Percentiles rank a stretch among this genome's conserved stretches.
phyloP scores from a whole-genome alignment of 805 yeast genomes.

The Candida endomychidarum region DNA sequence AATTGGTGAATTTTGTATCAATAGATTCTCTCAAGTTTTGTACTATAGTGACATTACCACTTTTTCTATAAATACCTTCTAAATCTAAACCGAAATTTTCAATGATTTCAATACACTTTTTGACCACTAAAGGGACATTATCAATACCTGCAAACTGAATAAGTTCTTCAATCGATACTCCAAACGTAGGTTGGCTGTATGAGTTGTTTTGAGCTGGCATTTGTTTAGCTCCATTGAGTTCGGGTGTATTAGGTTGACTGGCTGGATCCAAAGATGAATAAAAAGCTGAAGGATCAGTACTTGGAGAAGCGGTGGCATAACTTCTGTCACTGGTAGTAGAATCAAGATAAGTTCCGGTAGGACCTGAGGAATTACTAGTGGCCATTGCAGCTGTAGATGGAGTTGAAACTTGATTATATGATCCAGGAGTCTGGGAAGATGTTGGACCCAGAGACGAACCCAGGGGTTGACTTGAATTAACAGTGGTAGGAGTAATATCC shows the following conservation, averaged over 20 bases:
- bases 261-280: slow-evolving; percentile 37
- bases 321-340: not conserved
- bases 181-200: slow-evolving; percentile 58
- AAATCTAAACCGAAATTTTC: slow-evolving; percentile 81
- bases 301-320: not conserved
- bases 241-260: slow-evolving; percentile 27
- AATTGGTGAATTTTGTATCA: slow-evolving; percentile 72
- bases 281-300: slow-evolving; percentile 8
- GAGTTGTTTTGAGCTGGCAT: slow-evolving; percentile 15
- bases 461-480: not conserved
- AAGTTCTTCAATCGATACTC: slow-evolving; percentile 75
- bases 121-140: slow-evolving; percentile 87
- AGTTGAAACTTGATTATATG: too few relatives aligned
- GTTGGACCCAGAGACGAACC: too few relatives aligned
- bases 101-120: slow-evolving; percentile 81
- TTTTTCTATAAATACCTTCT: slow-evolving; percentile 87
- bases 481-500: slow-evolving; percentile 3
- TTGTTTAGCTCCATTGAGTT: slow-evolving; percentile 36
- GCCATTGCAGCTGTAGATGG: too few relatives aligned
- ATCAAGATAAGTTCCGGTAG: slow-evolving; percentile 1
- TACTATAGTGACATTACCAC: slow-evolving; percentile 75
- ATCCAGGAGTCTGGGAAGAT: too few relatives aligned
- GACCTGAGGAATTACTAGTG: not conserved
- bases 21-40: slow-evolving; percentile 70
- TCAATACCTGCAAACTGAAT: slow-evolving; percentile 80